Base-by-base conservation (phyloP, 129 eudicot genomes). In the Smallanthus sonchifolius region DNA sequence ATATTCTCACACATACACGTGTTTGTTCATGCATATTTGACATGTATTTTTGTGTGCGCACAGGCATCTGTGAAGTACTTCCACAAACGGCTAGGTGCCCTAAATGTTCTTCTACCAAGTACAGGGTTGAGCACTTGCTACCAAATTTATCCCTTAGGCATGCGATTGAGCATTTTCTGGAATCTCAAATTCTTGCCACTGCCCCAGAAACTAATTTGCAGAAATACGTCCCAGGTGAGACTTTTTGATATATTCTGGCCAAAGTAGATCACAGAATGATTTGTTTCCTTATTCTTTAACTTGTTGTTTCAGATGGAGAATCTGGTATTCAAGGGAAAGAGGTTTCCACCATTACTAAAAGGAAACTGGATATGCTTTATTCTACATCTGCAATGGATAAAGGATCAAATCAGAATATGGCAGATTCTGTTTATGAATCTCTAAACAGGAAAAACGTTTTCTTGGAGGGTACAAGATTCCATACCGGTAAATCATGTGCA, bases 131-230 rank as follows among this genome's bases (percentile, higher is more conserved):
- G 36, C 82, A 88, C 81, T 83, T 93, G 76, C 86, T 93, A 20
- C 98, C 98, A 43, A 93, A 93, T 76, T 62, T 93, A 75, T 86
- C 98, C 39, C 90, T 93, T 55, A 83, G 97, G 79, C 91, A 86
- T 67, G 96, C 98, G 19, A 93, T 88, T 34, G 84, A 84, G 80
- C 96, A 86, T 83, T 88, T 88, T 75, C 91, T 90, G 75, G 92
- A 88, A 73, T 84, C 95, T 65, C 88, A 84, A 75, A 72, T 82
- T 72, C 88, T 86, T 28, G 70, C 74, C 34, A 70, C 77, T 83
- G 77, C 77, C 65, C 72, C 82, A 68, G 96, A 86, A 51, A 84
- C 65, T 63, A 89, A 81, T 78, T 63, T 93, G 80, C 78, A 74
- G 61, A 85, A 84, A 81, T 81, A 86, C 75, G 97, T 82, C 54